phyloP scores from a whole-genome alignment of 768 basidiomycete genomes.

The Boletus tylopilopsis region DNA sequence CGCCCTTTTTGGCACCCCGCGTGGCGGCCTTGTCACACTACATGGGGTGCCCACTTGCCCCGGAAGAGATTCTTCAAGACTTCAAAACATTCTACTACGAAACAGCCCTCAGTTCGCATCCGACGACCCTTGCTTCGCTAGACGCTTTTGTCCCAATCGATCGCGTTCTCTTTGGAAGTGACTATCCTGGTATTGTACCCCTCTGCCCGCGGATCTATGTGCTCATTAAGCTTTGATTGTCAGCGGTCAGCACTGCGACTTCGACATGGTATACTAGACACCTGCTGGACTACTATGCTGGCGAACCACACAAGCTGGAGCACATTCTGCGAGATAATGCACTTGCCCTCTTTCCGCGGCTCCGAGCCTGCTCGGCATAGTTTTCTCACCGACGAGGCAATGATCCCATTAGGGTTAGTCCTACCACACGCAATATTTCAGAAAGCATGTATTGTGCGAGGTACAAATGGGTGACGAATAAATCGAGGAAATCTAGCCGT shows the following conservation, averaged over 20 bases:
- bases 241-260: slow-evolving; percentile 58
- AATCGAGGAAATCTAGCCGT: slow-evolving; percentile 23
- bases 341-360: slow-evolving; percentile 45
- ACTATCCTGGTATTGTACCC: slow-evolving; percentile 61
- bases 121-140: slow-evolving; percentile 47
- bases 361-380: slow-evolving; percentile 5
- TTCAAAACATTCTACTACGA: slow-evolving; percentile 75
- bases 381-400: not conserved
- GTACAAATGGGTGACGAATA: slow-evolving; percentile 26
- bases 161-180: slow-evolving; percentile 66
- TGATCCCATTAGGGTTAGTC: not conserved
- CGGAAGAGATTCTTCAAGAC: slow-evolving; percentile 63
- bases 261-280: slow-evolving; percentile 60
- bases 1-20: slow-evolving; percentile 60
- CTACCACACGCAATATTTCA: slow-evolving; percentile 8
- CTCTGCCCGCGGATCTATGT: not conserved
- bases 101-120: slow-evolving; percentile 61
- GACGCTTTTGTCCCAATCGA: slow-evolving; percentile 47
- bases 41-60: slow-evolving; percentile 65
- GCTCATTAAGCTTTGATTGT: not conserved
- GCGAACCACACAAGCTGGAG: slow-evolving; percentile 37
- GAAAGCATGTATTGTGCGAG: slow-evolving; percentile 22
- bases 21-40: slow-evolving; percentile 64
- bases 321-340: slow-evolving; percentile 50
- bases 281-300: slow-evolving; percentile 45